These are phyloP conservation scores for Gaeumannomyces sp. DNA, from an alignment of 2,329 filamentous ascomycete species.

Conservation along the genomic window DNA sequence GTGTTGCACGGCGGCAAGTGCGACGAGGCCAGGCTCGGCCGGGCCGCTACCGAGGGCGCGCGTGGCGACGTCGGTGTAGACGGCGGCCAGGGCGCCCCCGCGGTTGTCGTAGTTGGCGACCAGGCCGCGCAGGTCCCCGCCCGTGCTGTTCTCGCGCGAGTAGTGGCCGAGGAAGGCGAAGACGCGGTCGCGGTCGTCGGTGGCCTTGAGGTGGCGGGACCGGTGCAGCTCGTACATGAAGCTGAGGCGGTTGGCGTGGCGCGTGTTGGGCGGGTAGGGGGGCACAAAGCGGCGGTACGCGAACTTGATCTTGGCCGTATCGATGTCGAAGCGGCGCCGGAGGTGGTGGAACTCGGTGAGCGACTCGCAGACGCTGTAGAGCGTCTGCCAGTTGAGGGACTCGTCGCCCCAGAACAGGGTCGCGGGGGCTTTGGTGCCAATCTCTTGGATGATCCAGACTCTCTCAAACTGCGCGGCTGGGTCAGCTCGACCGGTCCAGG, in stretches of 20 bases:
- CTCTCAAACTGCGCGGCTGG: neutral
- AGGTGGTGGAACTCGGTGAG: conserved; percentile 10
- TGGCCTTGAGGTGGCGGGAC: conserved; percentile 6
- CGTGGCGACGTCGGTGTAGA: neutral
- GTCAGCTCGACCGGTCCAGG: no score
- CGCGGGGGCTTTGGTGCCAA: conserved; percentile 7
- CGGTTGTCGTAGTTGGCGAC: neutral
- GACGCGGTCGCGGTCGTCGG: conserved; percentile 8
- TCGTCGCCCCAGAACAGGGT: conserved; percentile 9
- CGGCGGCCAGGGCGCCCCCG: neutral
- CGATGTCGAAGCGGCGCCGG: conserved; percentile 7
- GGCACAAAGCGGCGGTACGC: conserved; percentile 8
- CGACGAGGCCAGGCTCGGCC: neutral
- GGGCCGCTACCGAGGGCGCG: neutral
- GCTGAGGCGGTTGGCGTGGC: conserved; percentile 10
- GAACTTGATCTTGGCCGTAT: conserved; percentile 6
- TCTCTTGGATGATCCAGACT: conserved; percentile 11
- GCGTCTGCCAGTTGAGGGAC: conserved; percentile 5
- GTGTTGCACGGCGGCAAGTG: neutral
- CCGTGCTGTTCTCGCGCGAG: neutral
- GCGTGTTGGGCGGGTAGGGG: conserved; percentile 3
- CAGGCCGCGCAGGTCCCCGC: neutral
- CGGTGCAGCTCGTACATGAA: conserved; percentile 12
- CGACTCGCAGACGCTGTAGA: conserved; percentile 4
- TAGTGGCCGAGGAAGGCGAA: conserved; percentile 12